phyloP scores from a whole-genome alignment of 495 filamentous ascomycete genomes.

The Aspergillus cristatus region DNA sequence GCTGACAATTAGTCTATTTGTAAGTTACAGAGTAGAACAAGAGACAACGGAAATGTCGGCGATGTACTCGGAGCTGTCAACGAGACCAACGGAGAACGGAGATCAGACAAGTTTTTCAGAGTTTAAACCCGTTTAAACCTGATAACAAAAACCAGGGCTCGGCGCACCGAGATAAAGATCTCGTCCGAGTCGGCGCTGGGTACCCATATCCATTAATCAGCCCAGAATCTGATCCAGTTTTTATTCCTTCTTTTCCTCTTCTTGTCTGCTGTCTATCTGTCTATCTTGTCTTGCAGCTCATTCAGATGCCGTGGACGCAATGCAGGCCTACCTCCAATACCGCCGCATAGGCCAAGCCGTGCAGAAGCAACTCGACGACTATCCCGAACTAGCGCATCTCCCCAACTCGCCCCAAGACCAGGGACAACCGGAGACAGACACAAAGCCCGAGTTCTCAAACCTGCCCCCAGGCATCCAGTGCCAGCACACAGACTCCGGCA shows the following conservation, averaged over 20 bases:
- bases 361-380: constrained; percentile 5
- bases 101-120: constrained; percentile 8
- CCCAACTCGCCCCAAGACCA: neutral
- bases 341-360: constrained; percentile 8
- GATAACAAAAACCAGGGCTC: no score
- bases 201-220: neutral
- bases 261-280: neutral
- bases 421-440: neutral
- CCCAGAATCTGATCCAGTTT: constrained; percentile 3
- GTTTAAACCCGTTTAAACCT: constrained; percentile 1
- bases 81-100: neutral
- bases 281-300: neutral
- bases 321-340: constrained; percentile 11
- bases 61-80: no score
- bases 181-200: neutral
- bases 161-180: neutral
- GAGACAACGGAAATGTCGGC: no score
- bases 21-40: no score
- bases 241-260: constrained; percentile 5
- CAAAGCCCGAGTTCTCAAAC: neutral
- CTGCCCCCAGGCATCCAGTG: constrained; percentile 3
- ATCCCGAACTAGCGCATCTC: constrained; percentile 1
- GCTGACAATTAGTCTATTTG: no score
- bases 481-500: neutral
- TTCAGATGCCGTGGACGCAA: constrained; percentile 1